phyloP scores from a whole-genome alignment of 2,329 filamentous ascomycete species.

The Aspergillus aculeatus region DNA sequence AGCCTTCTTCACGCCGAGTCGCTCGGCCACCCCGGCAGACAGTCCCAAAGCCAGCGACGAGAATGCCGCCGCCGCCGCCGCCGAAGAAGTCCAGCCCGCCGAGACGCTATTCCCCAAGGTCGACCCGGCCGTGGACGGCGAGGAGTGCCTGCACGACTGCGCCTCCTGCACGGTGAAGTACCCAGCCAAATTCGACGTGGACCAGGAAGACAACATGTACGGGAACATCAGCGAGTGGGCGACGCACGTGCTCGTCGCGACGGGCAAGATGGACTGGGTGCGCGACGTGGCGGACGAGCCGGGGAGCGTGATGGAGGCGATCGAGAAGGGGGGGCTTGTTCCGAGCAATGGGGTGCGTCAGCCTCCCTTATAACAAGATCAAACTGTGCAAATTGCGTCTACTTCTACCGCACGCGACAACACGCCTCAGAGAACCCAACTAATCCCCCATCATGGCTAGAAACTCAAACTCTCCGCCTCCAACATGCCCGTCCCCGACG shows the following conservation, averaged over 20 bases:
- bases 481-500: constrained; percentile 77
- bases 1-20: constrained; percentile 32
- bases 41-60: constrained; percentile 7
- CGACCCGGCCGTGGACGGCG: constrained; percentile 74
- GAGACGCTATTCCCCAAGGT: constrained; percentile 70
- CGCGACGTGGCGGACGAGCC: constrained; percentile 84
- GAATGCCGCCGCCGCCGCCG: constrained; percentile 21
- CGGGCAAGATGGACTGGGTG: constrained; percentile 95
- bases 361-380: background rate
- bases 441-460: constrained; percentile 41
- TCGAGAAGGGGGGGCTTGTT: constrained; percentile 49
- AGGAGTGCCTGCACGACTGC: constrained; percentile 87
- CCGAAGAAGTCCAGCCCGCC: constrained; percentile 47
- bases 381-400: fast-evolving
- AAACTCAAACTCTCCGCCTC: constrained; percentile 87
- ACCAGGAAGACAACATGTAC: constrained; percentile 76
- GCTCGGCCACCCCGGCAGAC: constrained; percentile 24
- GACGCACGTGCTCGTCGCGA: constrained; percentile 87
- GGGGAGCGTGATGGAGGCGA: constrained; percentile 77
- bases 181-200: constrained; percentile 70
- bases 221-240: constrained; percentile 83
- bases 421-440: no score
- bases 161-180: constrained; percentile 75
- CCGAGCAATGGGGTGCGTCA: constrained; percentile 44
- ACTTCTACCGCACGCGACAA: no score